Base-by-base conservation (phyloP, 208 protist species). In the Crithidia expoeki region DNA sequence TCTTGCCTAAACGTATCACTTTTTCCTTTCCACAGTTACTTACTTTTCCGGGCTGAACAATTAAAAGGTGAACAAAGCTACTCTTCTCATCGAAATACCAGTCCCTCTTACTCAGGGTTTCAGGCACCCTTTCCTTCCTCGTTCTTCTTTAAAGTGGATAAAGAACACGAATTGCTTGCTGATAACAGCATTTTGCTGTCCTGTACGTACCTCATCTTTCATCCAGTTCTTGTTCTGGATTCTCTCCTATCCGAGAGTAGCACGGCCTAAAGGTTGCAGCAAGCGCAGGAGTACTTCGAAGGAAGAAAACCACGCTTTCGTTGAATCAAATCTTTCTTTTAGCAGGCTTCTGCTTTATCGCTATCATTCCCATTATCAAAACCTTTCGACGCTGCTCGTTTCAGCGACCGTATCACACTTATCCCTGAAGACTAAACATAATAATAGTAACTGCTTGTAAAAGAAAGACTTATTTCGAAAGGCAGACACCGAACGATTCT, bases 21-120 rank as follows among this genome's bases (percentile, higher is more conserved):
- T n/a, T n/a, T n/a, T n/a, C n/a, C n/a, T n/a, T n/a, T n/a, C n/a
- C 36, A 42, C 36, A 42, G 6, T 42, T 12, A 16, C 10, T 42
- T 47, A 17, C 42, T 17, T 47, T 38, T 60, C 25, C 21, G 17
- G 52, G 23, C 25, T 9, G 21, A 52, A 44, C 23, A 44, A 25
- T 3, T 46, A 62, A 19, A 10, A 51, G 28, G 58, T 38, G 58
- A 64, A 28, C 40, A 50, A 52, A 50, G 44, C 27, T 64, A 52
- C 42, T 50, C 58, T 12, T 64, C 28, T 52, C 28, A 14, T 27
- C 11, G 49, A 62, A 12, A 46, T 34, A 50, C n/a, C 56, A 62
- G n/a, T 60, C 33, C 33, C 30, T 44, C 17, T n/a, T 27, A 44
- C 55, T 42, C 56, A 49, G 49, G 36, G 6, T 49, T 21, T 50